Conservation (phyloP, 2,329 filamentous ascomycete genomes). For the Purpureocillium lavendulum region DNA sequence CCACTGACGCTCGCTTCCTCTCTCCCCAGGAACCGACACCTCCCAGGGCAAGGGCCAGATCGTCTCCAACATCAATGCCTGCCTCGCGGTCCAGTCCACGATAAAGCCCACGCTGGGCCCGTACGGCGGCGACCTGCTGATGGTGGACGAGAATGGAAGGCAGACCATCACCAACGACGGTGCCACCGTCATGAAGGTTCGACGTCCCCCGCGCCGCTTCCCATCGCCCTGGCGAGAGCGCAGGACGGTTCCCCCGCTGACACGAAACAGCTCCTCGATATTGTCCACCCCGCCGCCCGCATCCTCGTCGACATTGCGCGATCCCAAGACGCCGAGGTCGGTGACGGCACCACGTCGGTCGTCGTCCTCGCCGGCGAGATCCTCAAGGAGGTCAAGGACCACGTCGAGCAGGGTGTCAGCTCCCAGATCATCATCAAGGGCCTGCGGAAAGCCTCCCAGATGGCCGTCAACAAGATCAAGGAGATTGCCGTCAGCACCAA, state of each 20-base stretch:
- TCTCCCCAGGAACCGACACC: slow-evolving; percentile 73
- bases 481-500: slow-evolving; percentile 86
- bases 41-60: slow-evolving; percentile 97
- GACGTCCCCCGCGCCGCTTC: slow-evolving; percentile 2
- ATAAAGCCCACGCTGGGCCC: slow-evolving; percentile 94
- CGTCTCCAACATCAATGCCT: slow-evolving; percentile 97
- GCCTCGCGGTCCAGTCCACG: slow-evolving; percentile 87
- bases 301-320: slow-evolving; percentile 97
- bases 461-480: slow-evolving; percentile 98
- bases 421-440: slow-evolving; percentile 97
- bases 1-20: background rate
- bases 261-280: slow-evolving; percentile 72
- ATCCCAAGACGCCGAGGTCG: slow-evolving; percentile 98
- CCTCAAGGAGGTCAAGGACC: slow-evolving; percentile 90
- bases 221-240: background rate
- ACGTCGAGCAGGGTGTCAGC: slow-evolving; percentile 94
- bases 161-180: slow-evolving; percentile 99
- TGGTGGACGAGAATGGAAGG: slow-evolving; percentile 90
- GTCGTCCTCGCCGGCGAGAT: slow-evolving; percentile 97
- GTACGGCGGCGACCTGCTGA: slow-evolving; percentile 91
- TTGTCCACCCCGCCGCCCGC: slow-evolving; percentile 92
- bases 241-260: background rate
- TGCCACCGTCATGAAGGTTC: slow-evolving; percentile 96
- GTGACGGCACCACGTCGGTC: slow-evolving; percentile 94
- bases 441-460: slow-evolving; percentile 72